A percentile compares a stretch with the other conserved stretches of the same genome.
phyloP scores from a whole-genome alignment of 2,329 filamentous ascomycete genomes.

The Calonectria hawksworthii region DNA sequence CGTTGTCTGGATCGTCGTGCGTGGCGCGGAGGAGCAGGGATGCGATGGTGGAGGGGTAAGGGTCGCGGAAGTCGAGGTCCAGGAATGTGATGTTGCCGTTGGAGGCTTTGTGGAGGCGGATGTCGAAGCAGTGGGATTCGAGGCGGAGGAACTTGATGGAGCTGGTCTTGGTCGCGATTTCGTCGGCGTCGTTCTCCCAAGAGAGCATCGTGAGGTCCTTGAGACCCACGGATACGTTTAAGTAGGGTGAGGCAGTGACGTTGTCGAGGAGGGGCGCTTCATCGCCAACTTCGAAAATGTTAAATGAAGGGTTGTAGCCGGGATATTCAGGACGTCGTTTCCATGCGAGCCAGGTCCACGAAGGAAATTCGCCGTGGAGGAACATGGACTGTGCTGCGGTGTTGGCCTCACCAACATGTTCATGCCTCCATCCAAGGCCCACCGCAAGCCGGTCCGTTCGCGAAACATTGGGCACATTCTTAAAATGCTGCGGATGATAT shows the following conservation, averaged over 20 bases:
- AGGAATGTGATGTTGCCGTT: slow-evolving; percentile 35
- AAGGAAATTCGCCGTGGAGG: slow-evolving; percentile 49
- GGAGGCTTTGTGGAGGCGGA: slow-evolving; percentile 42
- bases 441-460: slow-evolving; percentile 53
- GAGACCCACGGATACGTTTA: slow-evolving; percentile 54
- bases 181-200: slow-evolving; percentile 54
- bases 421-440: slow-evolving; percentile 52
- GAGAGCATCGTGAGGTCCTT: slow-evolving; percentile 49
- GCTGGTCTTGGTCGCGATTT: slow-evolving; percentile 45
- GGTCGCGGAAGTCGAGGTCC: slow-evolving; percentile 41
- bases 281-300: slow-evolving; percentile 49
- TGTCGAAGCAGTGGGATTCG: slow-evolving; percentile 51
- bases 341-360: slow-evolving; percentile 57
- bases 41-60: slow-evolving; percentile 34
- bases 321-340: slow-evolving; percentile 43
- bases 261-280: slow-evolving; percentile 45
- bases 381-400: slow-evolving; percentile 43
- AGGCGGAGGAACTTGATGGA: slow-evolving; percentile 51
- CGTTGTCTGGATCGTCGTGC: slow-evolving; percentile 29
- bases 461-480: slow-evolving; percentile 43
- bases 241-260: slow-evolving; percentile 49
- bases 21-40: slow-evolving; percentile 40
- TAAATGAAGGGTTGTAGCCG: slow-evolving; percentile 46
- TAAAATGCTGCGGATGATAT: slow-evolving; percentile 51
- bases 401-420: slow-evolving; percentile 39